Conservation (phyloP, 2,329 filamentous ascomycete genomes). For the Talaromyces rugulosus region DNA sequence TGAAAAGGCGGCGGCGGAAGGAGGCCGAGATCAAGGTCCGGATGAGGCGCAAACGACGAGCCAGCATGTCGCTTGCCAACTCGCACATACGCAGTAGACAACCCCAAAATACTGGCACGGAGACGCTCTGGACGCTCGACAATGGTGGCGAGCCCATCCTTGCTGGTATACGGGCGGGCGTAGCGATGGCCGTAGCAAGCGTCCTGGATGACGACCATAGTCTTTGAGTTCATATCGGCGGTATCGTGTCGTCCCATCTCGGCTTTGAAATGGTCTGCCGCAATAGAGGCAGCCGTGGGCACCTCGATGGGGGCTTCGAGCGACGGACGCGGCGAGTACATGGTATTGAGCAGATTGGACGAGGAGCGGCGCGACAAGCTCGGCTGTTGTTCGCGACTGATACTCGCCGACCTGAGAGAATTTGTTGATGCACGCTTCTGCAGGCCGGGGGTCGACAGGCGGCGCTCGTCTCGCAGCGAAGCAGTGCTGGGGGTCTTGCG, state of each 20-base stretch:
- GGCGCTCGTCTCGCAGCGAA: conserved; percentile 34
- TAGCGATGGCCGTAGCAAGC: conserved; percentile 92
- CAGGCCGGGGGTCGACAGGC: conserved; percentile 30
- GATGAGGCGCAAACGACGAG: conserved; percentile 64
- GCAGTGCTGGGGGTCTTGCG: conserved; percentile 28
- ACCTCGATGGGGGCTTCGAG: conserved; percentile 21
- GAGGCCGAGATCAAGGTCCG: conserved; percentile 52
- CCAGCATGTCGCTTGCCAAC: conserved; percentile 75
- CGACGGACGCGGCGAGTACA: conserved; percentile 25
- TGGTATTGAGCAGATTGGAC: conserved; percentile 23
- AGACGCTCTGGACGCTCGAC: conserved; percentile 92
- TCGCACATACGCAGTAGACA: conserved; percentile 85
- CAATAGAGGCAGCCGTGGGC: conserved; percentile 54
- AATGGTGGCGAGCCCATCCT: conserved; percentile 68
- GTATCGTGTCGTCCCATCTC: conserved; percentile 64
- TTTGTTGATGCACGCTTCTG: conserved; percentile 36
- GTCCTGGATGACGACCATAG: conserved; percentile 84
- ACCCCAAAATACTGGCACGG: conserved; percentile 74
- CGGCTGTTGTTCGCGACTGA: conserved; percentile 19
- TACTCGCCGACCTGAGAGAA: conserved; percentile 31
- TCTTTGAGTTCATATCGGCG: conserved; percentile 48
- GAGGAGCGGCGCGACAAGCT: conserved; percentile 33
- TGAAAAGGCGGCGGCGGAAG: conserved; percentile 69
- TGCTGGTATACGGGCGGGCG: conserved; percentile 74
- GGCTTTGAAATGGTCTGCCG: conserved; percentile 63